A percentile compares a stretch with the other conserved stretches of the same genome.
These are phyloP conservation scores for Arthrobotrys conoides DNA, from an alignment of 2,329 filamentous ascomycete species.

Conservation along the genomic window DNA sequence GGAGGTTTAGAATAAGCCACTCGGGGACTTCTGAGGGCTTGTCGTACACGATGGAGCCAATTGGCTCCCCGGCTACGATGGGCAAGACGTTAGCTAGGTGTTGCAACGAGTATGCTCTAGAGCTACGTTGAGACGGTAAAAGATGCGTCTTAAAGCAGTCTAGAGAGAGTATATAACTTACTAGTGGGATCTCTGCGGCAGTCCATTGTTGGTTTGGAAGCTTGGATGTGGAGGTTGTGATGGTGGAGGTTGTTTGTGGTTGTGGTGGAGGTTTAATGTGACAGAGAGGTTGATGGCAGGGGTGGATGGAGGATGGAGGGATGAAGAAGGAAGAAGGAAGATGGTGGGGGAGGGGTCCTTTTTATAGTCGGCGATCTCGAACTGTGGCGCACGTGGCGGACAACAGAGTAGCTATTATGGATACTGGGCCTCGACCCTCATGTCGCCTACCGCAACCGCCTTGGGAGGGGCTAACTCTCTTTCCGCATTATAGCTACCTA, in stretches of 20 bases:
- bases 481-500: too few relatives aligned
- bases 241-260: not conserved
- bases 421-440: too few relatives aligned
- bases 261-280: too few relatives aligned
- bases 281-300: not conserved
- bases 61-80: constrained; percentile 30
- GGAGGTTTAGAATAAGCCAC: constrained; percentile 34
- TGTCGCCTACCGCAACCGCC: too few relatives aligned
- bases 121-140: not conserved
- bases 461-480: too few relatives aligned
- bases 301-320: not conserved
- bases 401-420: too few relatives aligned
- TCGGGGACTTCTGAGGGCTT: constrained; percentile 36
- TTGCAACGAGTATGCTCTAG: not conserved
- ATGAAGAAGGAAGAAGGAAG: too few relatives aligned
- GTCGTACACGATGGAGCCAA: constrained; percentile 45
- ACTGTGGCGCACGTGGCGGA: not conserved
- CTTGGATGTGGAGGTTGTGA: not conserved
- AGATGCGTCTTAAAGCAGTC: not conserved
- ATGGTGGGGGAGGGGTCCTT: not conserved
- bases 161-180: constrained; percentile 8
- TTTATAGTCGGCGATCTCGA: not conserved
- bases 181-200: constrained; percentile 34
- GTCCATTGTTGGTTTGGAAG: constrained; percentile 36
- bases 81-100: not conserved